A percentile compares a stretch with the other conserved stretches of the same genome.
Evolutionary conservation across 345 rosid species (phyloP).

Genomic region (Eutrema heterophyllum): DNA sequence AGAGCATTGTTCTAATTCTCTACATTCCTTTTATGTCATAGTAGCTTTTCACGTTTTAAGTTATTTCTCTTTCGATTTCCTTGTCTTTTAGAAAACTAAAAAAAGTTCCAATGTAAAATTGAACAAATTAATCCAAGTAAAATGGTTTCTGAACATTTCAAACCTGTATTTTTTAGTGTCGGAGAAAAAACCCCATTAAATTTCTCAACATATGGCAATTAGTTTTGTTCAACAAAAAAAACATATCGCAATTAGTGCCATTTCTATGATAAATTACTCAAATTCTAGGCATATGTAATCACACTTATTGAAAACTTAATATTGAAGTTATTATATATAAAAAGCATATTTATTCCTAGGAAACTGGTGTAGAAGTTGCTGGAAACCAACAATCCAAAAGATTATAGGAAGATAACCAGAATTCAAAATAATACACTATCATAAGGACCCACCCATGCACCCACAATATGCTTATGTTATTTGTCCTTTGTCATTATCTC

Average conservation of each 20-base stretch:
- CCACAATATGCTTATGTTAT: not conserved
- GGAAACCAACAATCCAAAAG: conserved; percentile 10
- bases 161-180: not conserved
- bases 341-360: not conserved
- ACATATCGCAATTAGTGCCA: not conserved
- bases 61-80: not conserved
- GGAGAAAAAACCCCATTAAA: not conserved
- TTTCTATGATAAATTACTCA: not conserved
- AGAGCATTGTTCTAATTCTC: conserved; percentile 25
- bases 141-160: not conserved
- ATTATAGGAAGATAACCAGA: not conserved
- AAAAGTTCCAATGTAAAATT: not conserved
- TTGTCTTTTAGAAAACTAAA: not conserved
- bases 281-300: not conserved
- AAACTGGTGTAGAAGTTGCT: conserved; percentile 24
- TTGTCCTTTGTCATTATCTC: conserved; percentile 21
- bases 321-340: not conserved
- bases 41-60: not conserved
- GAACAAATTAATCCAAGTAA: not conserved
- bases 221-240: too few relatives aligned
- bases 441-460: conserved; percentile 23
- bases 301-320: not conserved
- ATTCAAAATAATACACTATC: conserved; percentile 16
- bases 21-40: not conserved
- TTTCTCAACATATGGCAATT: not conserved